phyloP scores from a whole-genome alignment of 306 rosid genomes.

The Neltuma alba region DNA sequence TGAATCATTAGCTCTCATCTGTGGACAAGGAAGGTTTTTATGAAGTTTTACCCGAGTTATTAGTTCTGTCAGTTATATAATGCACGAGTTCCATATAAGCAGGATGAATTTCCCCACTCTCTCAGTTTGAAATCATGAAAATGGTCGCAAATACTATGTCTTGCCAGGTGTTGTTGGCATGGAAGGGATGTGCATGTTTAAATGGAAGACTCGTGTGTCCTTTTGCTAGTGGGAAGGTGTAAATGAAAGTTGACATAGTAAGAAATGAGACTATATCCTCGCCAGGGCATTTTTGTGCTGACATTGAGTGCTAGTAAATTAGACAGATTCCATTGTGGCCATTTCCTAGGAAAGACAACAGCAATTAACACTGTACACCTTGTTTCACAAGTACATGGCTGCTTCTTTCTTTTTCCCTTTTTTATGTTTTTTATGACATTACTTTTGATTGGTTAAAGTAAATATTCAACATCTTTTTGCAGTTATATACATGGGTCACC shows the following conservation, averaged over 20 bases:
- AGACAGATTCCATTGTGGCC: not conserved
- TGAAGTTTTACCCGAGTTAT: not conserved
- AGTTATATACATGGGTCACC: constrained; percentile 96
- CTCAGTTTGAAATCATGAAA: not conserved
- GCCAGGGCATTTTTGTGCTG: not conserved
- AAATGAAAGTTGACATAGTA: not conserved
- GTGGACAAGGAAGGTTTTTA: not conserved
- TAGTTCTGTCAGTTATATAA: not conserved
- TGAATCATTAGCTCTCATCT: not conserved
- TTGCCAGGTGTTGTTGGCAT: not conserved
- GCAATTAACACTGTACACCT: not conserved
- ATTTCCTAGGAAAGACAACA: not conserved
- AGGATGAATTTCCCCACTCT: not conserved
- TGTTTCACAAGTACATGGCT: not conserved
- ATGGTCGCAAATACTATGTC: not conserved
- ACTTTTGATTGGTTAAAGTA: constrained; percentile 3
- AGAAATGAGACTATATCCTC: not conserved
- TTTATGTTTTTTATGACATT: not conserved
- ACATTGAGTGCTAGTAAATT: not conserved
- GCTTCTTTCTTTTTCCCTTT: not conserved
- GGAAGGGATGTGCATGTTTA: too few species aligned
- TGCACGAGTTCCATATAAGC: not conserved
- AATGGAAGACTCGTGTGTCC: too few species aligned
- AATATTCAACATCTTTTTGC: constrained; percentile 27
- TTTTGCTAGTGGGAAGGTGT: not conserved